Base-by-base conservation (phyloP, 345 rosid genomes). In the Anastatica hierochuntica region DNA sequence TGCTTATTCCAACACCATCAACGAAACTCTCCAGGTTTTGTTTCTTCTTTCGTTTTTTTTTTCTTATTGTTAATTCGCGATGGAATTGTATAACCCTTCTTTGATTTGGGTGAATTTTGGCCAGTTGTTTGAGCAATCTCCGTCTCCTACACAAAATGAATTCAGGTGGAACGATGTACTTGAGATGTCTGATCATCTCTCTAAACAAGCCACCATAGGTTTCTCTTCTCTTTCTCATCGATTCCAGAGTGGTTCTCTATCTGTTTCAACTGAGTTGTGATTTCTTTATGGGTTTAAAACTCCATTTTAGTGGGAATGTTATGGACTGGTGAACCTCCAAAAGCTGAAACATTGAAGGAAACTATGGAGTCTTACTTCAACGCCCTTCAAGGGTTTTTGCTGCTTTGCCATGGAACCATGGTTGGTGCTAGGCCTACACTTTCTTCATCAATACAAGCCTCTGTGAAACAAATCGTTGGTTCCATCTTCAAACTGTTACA, bases 371-470 rank as follows among this genome's bases (percentile, higher is more conserved):
- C 82, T 1, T 87, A 74, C 75, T 79, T 82, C 67, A 87, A 90
- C 39, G 62, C 75, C 14, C 69, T 87, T 47, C 96, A 90, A 71
- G 98, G 95, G 46, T 77, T 90, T 57, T 72, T 87, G 53, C 70
- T 90, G 69, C 71, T 78, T 60, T 84, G 83, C 49, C 85, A 79
- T 70, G 95, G 88, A 56, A 90, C 83, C 63, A 77, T 61, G 13
- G 79, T 84, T 60, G 88, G 90, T 23, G 83, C 96, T 19, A 95
- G 98, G 4, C 77, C 86, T 17, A 87, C 98, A n/a, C 94, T 90
- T 48, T 76, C 82, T 27, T 75, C 84, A 1, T 64, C 38, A 21
- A 78, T 87, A 40, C 85, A 75, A 9, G 68, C 62, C 9, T 74
- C 83, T 5, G 74, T 79, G 52, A 83, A 79, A 79, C 76, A 76